Conservation (phyloP, 2,329 filamentous ascomycete genomes). For the Chlorencoelia australis region DNA sequence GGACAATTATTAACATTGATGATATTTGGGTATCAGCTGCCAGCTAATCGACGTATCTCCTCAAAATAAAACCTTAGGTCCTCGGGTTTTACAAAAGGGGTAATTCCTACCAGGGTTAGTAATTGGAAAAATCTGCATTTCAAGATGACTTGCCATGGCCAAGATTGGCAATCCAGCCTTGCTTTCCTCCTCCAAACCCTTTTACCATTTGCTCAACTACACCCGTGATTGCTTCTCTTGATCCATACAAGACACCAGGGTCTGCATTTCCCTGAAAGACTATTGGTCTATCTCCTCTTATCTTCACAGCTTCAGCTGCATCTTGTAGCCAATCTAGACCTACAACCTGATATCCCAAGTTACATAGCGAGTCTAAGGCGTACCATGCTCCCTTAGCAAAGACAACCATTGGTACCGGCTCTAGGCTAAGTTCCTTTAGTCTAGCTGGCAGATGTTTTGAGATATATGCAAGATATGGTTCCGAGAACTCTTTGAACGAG, state of each 20-base stretch:
- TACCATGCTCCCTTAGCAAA: constrained; percentile 99
- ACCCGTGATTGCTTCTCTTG: constrained; percentile 67
- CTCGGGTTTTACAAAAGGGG: constrained; percentile 87
- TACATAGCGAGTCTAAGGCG: constrained; percentile 76
- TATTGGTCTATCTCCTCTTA: constrained; percentile 63
- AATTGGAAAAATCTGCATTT: constrained; percentile 4
- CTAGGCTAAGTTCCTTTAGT: constrained; percentile 63
- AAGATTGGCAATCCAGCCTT: constrained; percentile 94
- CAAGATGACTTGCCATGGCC: constrained; percentile 65
- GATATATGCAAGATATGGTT: constrained; percentile 81
- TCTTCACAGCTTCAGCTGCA: constrained; percentile 70
- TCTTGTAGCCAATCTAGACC: constrained; percentile 94
- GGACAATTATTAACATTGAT: no score
- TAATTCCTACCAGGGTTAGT: constrained; percentile 56
- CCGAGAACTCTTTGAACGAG: constrained; percentile 73
- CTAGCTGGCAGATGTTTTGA: constrained; percentile 67
- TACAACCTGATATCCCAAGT: constrained; percentile 86
- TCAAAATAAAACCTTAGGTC: constrained; percentile 89
- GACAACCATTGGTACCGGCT: constrained; percentile 88
- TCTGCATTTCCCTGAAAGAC: constrained; percentile 94
- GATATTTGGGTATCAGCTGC: constrained; percentile 19
- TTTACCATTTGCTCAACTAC: constrained; percentile 79
- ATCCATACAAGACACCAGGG: constrained; percentile 84
- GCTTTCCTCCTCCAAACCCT: constrained; percentile 70
- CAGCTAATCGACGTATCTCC: constrained; percentile 69